phyloP scores from a whole-genome alignment of 1,284 basidiomycete species.

The Trametes sp. region DNA sequence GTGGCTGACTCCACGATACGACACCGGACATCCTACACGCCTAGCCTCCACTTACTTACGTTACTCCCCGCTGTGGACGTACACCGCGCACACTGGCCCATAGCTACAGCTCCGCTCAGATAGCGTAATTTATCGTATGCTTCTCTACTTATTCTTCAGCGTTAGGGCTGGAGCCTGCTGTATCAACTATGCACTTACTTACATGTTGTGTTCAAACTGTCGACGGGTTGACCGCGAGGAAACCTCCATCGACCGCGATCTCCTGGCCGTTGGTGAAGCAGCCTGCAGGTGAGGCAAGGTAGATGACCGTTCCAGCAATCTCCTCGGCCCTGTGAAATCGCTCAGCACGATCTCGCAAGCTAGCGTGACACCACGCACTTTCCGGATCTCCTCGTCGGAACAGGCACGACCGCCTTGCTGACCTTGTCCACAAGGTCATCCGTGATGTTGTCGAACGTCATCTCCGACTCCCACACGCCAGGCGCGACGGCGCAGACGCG shows the following conservation, averaged over 20 bases:
- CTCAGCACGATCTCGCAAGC: neutral
- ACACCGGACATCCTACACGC: constrained; percentile 28
- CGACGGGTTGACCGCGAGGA: constrained; percentile 73
- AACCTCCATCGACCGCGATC: constrained; percentile 77
- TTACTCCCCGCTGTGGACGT: constrained; percentile 15
- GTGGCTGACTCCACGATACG: constrained; percentile 22
- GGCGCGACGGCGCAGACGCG: constrained; percentile 79
- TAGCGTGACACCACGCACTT: constrained; percentile 55
- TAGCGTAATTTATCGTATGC: constrained; percentile 32
- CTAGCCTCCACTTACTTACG: constrained; percentile 8
- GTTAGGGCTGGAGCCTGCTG: constrained; percentile 14
- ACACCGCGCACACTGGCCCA: constrained; percentile 12
- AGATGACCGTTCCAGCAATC: constrained; percentile 77
- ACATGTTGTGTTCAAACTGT: constrained; percentile 27
- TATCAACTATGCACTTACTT: constrained; percentile 14
- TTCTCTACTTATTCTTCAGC: constrained; percentile 25
- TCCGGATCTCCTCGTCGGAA: constrained; percentile 70
- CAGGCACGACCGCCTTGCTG: constrained; percentile 60
- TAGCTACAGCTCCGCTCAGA: constrained; percentile 22
- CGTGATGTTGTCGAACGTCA: constrained; percentile 66
- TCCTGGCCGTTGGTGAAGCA: constrained; percentile 80
- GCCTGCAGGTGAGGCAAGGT: constrained; percentile 74
- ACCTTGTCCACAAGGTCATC: constrained; percentile 56
- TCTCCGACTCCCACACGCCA: constrained; percentile 77
- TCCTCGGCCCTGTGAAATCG: constrained; percentile 61